Evolutionary conservation across 2,329 filamentous ascomycete genomes (phyloP).

Genomic region (Coccinonectria pachysandricola): DNA sequence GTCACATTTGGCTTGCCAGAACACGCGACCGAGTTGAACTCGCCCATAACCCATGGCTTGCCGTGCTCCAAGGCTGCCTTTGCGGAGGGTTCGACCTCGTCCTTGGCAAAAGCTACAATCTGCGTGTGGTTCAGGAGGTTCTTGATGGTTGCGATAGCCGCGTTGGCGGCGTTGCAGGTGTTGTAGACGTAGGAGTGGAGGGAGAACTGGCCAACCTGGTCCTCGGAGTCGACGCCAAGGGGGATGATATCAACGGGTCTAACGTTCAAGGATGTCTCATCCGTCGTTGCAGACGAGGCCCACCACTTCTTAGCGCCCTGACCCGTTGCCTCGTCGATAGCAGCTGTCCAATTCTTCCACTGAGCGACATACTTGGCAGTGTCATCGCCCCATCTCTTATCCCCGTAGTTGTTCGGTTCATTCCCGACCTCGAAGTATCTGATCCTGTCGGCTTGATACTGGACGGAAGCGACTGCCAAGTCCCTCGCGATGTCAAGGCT

Average conservation of each 20-base stretch:
- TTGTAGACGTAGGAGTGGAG: conserved; percentile 4
- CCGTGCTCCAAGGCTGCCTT: conserved; percentile 3
- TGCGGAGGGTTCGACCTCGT: conserved; percentile 7
- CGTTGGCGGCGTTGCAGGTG: conserved; percentile 1
- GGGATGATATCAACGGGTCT: conserved; percentile 10
- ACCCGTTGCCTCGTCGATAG: conserved; percentile 3
- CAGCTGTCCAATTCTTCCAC: conserved; percentile 4
- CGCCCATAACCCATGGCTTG: conserved; percentile 21
- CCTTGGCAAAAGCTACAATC: conserved; percentile 2
- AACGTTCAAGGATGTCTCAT: conserved; percentile 8
- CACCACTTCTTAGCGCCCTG: conserved; percentile 4
- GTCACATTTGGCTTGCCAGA: conserved; percentile 28
- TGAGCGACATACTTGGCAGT: conserved; percentile 7
- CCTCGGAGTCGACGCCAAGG: conserved; percentile 6
- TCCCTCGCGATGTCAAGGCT: conserved; percentile 9
- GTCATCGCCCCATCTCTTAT: conserved; percentile 6
- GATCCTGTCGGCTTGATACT: conserved; percentile 7
- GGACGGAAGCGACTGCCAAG: conserved; percentile 7
- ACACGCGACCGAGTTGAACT: conserved; percentile 31
- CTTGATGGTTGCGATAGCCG: conserved; percentile 2
- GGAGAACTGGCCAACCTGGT: conserved; percentile 4
- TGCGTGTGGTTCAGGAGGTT: conserved; percentile 4
- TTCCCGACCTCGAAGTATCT: conserved; percentile 10
- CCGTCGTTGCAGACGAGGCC: conserved; percentile 11
- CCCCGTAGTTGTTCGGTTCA: conserved; percentile 8